A percentile compares a stretch with the other conserved stretches of the same genome.
Conservation (phyloP, 805 yeast genomes). For the Metahyphopichia silvanorum region DNA sequence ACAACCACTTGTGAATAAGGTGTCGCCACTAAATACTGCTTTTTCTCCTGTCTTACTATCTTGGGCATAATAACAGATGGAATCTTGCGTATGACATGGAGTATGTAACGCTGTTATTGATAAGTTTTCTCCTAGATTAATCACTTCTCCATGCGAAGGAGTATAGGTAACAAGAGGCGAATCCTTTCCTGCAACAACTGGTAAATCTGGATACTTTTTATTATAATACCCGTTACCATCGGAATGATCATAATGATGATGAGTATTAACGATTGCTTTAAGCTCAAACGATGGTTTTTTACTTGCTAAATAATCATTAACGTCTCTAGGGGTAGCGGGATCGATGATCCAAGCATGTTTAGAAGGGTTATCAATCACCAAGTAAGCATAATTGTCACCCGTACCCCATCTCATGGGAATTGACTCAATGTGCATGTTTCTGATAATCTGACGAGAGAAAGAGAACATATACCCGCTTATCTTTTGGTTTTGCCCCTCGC, state of each 20-base stretch:
- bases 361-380: slow-evolving; percentile 65
- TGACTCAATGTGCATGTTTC: slow-evolving; percentile 76
- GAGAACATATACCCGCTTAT: not conserved
- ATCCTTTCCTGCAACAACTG: slow-evolving; percentile 81
- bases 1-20: slow-evolving; percentile 90
- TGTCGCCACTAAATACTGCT: slow-evolving; percentile 94
- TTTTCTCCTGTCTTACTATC: slow-evolving; percentile 62
- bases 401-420: slow-evolving; percentile 94
- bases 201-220: slow-evolving; percentile 41
- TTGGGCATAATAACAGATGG: slow-evolving; percentile 77
- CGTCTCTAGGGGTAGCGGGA: slow-evolving; percentile 84
- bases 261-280: slow-evolving; percentile 85
- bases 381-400: slow-evolving; percentile 88
- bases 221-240: slow-evolving; percentile 70
- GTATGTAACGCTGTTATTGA: slow-evolving; percentile 83
- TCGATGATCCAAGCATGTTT: slow-evolving; percentile 80
- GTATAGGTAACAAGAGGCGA: slow-evolving; percentile 70
- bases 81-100: slow-evolving; percentile 97
- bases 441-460: slow-evolving; percentile 3
- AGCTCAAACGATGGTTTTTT: slow-evolving; percentile 45
- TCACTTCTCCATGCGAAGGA: slow-evolving; percentile 60
- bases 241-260: slow-evolving; percentile 94
- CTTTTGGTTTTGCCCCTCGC: no score
- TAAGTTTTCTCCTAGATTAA: slow-evolving; percentile 62
- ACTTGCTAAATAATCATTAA: slow-evolving; percentile 42